Evolutionary conservation across 345 rosid species (phyloP).

Genomic region (Orychophragmus violaceus): DNA sequence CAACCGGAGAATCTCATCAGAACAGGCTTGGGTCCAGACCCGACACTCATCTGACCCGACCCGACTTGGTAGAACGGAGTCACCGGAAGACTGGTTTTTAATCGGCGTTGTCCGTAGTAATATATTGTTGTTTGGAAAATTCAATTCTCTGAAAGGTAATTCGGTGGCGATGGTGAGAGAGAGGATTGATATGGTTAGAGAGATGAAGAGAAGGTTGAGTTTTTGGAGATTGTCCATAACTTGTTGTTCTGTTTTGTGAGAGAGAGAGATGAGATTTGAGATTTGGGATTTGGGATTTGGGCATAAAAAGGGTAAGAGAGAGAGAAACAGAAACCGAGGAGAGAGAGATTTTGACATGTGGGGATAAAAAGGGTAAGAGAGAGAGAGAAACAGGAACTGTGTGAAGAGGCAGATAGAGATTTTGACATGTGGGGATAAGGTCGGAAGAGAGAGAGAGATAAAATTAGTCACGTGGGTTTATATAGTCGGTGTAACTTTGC

Average conservation of each 20-base stretch:
- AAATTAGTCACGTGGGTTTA: too few relatives aligned
- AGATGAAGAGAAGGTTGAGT: conserved; percentile 14
- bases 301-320: too few relatives aligned
- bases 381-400: neutral
- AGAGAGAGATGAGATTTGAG: neutral
- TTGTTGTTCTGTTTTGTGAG: neutral
- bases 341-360: too few relatives aligned
- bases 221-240: conserved; percentile 18
- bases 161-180: conserved; percentile 7
- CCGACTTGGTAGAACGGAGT: neutral
- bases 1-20: conserved; percentile 31
- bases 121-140: conserved; percentile 9
- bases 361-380: neutral
- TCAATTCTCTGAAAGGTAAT: conserved; percentile 15
- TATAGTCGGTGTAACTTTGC: too few relatives aligned
- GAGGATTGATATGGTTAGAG: neutral
- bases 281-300: neutral
- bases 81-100: conserved; percentile 19
- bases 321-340: too few relatives aligned
- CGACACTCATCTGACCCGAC: conserved; percentile 15
- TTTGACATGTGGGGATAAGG: conserved; percentile 13
- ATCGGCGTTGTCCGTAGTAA: neutral
- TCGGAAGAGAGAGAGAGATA: neutral
- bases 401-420: neutral
- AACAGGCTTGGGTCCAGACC: conserved; percentile 21